Evolutionary conservation across 2,329 filamentous ascomycete species (phyloP), one percentile per base, ranked within the genome.

Genomic region (Mycogone perniciosa): DNA sequence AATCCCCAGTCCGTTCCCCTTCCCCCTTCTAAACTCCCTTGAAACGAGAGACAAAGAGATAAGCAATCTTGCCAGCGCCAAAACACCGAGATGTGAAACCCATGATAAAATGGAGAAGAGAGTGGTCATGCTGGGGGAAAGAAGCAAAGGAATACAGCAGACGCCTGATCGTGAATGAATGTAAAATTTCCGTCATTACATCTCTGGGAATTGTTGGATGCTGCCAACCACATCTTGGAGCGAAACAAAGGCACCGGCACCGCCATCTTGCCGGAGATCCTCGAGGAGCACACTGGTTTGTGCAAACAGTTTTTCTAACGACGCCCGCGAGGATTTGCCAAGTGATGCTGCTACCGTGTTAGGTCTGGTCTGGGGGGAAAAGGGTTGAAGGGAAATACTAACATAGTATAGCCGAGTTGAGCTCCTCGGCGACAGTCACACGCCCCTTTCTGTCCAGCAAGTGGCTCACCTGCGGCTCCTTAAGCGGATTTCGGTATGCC

Each of bases 401-500:
- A 95, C 90, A 83, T 54, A 99, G 69, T 60, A 99, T 96, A 43
- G 89, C 91, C 54, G 89, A 88, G 68, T 97, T 97, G 51, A 99
- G 75, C 67, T 96, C 91, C 71, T 99, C 93, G 7, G 91, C 91
- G 38, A 97, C 89, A 13, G 82, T 76, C 13, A 84, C 81, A 40
- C 93, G 76, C 1, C 88, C 89, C 47, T 79, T 81, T 37, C 80
- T 76, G 60, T 95, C 88, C 51, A 99, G 73, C 53, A 96, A 72
- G 62, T 89, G 85, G 11, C 85, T 84, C 52, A 96, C 79, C 53
- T 86, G 81, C 44, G 79, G 76, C 55, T 88, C 89, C 58, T 84
- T 82, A 11, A 86, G 76, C 1, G 91, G 88, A 62, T 96, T 88
- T 34, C 81, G 71, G 62, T 97, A 99, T 1, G 91, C 91, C 56